These are phyloP conservation scores for Schizonepeta tenuifolia DNA, from an alignment of 257 asterid genomes.

Conservation along the genomic window DNA sequence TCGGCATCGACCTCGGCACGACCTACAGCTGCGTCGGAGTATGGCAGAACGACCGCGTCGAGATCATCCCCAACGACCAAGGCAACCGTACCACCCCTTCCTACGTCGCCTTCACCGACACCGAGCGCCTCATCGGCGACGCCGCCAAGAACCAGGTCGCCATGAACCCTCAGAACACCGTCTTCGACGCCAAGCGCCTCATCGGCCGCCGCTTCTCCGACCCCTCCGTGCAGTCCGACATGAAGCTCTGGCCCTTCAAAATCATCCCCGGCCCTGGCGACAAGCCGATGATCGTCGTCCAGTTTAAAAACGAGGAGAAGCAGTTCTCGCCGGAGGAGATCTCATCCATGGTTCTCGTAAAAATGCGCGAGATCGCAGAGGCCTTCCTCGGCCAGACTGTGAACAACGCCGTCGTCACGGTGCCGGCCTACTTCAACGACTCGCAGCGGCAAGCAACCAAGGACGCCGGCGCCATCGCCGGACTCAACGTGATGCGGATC, in stretches of 20 bases:
- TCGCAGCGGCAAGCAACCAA: constrained; percentile 61
- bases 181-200: constrained; percentile 59
- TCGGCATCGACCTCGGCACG: constrained; percentile 64
- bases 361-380: constrained; percentile 54
- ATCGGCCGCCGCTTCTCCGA: constrained; percentile 56
- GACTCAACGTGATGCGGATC: constrained; percentile 49
- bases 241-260: constrained; percentile 53
- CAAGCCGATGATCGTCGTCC: constrained; percentile 52
- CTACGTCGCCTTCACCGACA: constrained; percentile 65
- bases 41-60: constrained; percentile 60
- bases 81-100: constrained; percentile 64
- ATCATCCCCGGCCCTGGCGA: constrained; percentile 45
- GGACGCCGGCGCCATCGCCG: constrained; percentile 59
- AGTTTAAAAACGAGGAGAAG: constrained; percentile 45
- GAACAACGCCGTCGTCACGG: constrained; percentile 57
- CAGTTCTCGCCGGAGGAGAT: constrained; percentile 57
- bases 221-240: constrained; percentile 52
- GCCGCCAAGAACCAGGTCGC: constrained; percentile 64
- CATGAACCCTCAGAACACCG: constrained; percentile 56
- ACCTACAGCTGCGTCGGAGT: constrained; percentile 66
- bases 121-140: constrained; percentile 58
- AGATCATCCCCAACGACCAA: constrained; percentile 61
- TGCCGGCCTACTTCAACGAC: constrained; percentile 59
- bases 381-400: constrained; percentile 51
- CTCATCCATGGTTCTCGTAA: constrained; percentile 51